Evolutionary conservation across 2,329 filamentous ascomycete species (phyloP), one percentile per base, ranked within the genome.

Genomic region (Cordyceps javanica): DNA sequence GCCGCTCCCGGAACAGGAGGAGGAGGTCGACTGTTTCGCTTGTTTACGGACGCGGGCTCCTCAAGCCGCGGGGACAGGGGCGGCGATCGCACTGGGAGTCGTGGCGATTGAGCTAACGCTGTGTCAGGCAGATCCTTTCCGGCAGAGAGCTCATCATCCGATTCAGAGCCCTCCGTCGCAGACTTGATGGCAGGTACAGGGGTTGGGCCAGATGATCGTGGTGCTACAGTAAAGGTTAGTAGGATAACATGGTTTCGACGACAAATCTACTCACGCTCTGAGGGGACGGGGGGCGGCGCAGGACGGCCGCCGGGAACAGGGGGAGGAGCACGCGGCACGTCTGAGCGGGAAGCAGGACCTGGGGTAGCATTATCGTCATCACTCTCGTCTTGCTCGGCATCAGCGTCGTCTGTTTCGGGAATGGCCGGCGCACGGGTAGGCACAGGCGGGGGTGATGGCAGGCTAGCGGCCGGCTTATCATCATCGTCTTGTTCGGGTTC

Each of bases 141-240:
- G 55, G 77, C 76, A 10, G 88, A 91, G 65, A 91, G 75, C 70
- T 97, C 93, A 69, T 97, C 92, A 65, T 95, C 92, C 44, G 92
- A 94, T 69, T 89, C 90, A 1, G 91, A 95, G 30, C 91, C 91
- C 60, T 88, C 81, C 59, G 86, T 90, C 46, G 85, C 86, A 41
- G 89, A 89, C 49, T 80, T 77, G 16, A 82, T 68, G 44, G 77
- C 75, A 36, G 79, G 74, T 39, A 81, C 74, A 52, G 81, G 77
- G 41, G 76, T 76, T 34, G 77, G 76, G 50, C 82, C 82, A 2
- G 79, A 76, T 46, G 87, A 83, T 50, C 87, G 88, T 65, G 46
- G 46, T 23, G 82, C 88, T 91, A 65, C 25, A 65, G 55, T 52
- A 57, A 36, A 11, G 5, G 21, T 56, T 39, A 59, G 19, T 26